phyloP scores from a whole-genome alignment of 768 basidiomycete genomes.

The Leccinum barrowsii region DNA sequence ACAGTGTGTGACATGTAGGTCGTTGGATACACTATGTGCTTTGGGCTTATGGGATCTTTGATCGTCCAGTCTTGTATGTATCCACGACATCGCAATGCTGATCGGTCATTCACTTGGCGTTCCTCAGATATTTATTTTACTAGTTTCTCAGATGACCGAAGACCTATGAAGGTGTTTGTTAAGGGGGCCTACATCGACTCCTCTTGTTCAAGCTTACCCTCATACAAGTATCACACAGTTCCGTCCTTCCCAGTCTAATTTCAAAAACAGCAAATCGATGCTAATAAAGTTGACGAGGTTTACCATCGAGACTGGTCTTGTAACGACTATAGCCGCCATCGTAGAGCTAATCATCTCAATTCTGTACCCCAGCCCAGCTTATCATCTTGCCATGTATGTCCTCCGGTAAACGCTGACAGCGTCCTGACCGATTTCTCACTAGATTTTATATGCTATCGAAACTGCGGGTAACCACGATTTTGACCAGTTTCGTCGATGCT shows the following conservation, averaged over 20 bases:
- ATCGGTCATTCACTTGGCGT: background rate
- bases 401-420: fast-evolving
- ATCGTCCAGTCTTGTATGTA: background rate
- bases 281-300: constrained; percentile 7
- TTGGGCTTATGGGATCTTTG: constrained; percentile 9
- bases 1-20: constrained; percentile 1
- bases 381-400: constrained; percentile 15
- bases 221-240: background rate
- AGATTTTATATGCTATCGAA: constrained; percentile 7
- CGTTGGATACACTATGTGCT: constrained; percentile 16
- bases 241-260: background rate
- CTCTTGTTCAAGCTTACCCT: background rate
- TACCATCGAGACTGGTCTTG: constrained; percentile 16
- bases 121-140: background rate
- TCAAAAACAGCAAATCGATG: background rate
- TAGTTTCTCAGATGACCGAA: background rate
- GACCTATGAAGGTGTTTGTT: background rate
- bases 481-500: background rate
- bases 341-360: constrained; percentile 8
- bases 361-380: background rate
- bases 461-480: background rate
- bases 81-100: too few relatives aligned
- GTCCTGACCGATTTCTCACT: background rate
- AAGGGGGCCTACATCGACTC: background rate
- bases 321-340: constrained; percentile 12